Evolutionary conservation across 768 basidiomycete species (phyloP).

Genomic region (Kwoniella sp.): DNA sequence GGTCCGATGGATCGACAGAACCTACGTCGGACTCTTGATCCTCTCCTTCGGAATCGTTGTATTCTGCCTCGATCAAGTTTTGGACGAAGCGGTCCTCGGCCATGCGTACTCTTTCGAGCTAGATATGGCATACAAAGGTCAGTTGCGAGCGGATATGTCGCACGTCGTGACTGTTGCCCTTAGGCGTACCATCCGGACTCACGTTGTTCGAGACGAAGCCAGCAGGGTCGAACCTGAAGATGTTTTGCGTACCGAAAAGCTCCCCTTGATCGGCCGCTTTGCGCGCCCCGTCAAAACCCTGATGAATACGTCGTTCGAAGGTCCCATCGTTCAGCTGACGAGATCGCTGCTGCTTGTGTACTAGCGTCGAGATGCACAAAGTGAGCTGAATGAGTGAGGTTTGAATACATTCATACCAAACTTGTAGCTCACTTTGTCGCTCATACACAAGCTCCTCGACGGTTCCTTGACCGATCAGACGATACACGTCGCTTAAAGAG

Average conservation of each 20-base stretch:
- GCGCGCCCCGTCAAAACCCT: conserved; percentile 45
- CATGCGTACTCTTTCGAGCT: conserved; percentile 37
- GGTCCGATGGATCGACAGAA: not conserved
- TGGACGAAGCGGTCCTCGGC: conserved; percentile 48
- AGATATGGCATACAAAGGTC: conserved; percentile 10
- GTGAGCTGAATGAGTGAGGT: not conserved
- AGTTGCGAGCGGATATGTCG: too few species aligned
- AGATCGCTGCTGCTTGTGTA: conserved; percentile 47
- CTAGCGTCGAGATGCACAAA: too few species aligned
- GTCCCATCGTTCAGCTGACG: conserved; percentile 50
- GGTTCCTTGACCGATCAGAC: conserved; percentile 52
- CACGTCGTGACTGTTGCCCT: not conserved
- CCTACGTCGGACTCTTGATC: conserved; percentile 35
- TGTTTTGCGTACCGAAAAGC: conserved; percentile 52
- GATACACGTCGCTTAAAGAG: conserved; percentile 47
- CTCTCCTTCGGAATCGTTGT: conserved; percentile 31
- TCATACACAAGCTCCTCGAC: conserved; percentile 55
- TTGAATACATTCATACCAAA: too few species aligned
- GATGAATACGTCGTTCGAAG: conserved; percentile 48
- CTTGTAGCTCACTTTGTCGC: conserved; percentile 44
- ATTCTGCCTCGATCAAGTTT: conserved; percentile 45
- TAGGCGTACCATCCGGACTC: too few species aligned
- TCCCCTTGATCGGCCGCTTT: conserved; percentile 45
- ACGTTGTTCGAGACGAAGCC: conserved; percentile 46
- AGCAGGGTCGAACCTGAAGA: conserved; percentile 51